These are phyloP conservation scores for Rhizophlyctis rosea DNA, from an alignment of 192 early-diverging fungal genomes.

Conservation along the genomic window DNA sequence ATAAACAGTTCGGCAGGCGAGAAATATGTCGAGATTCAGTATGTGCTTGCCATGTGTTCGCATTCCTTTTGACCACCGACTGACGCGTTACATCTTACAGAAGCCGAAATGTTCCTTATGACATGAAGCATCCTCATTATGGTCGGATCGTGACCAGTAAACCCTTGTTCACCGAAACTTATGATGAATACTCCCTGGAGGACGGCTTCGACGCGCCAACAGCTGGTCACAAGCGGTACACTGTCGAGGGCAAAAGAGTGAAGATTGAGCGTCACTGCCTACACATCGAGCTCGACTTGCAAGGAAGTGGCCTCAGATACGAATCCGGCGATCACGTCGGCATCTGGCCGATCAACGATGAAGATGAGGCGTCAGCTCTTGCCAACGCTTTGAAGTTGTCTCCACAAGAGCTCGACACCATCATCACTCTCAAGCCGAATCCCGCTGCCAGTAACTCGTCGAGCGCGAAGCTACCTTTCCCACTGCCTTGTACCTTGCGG, in stretches of 20 bases:
- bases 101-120: constrained; percentile 52
- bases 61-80: not conserved
- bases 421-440: constrained; percentile 68
- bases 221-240: constrained; percentile 6
- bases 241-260: constrained; percentile 21
- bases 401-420: constrained; percentile 61
- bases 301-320: constrained; percentile 78
- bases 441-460: constrained; percentile 47
- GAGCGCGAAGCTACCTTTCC: constrained; percentile 85
- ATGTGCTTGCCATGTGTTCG: constrained; percentile 10
- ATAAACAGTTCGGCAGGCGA: constrained; percentile 17
- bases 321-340: constrained; percentile 94
- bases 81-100: constrained; percentile 6
- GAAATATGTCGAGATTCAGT: constrained; percentile 31
- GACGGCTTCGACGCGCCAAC: constrained; percentile 11
- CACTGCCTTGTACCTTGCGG: constrained; percentile 73
- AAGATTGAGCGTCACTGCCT: constrained; percentile 74
- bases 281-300: constrained; percentile 91
- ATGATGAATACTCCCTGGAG: constrained; percentile 26
- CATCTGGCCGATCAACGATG: constrained; percentile 85
- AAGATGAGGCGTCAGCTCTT: constrained; percentile 66
- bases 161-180: constrained; percentile 62
- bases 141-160: constrained; percentile 61
- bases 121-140: constrained; percentile 83
- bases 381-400: constrained; percentile 60